Evolutionary conservation across 495 filamentous ascomycete species (phyloP).

Genomic region (Neurospora tetraspora): DNA sequence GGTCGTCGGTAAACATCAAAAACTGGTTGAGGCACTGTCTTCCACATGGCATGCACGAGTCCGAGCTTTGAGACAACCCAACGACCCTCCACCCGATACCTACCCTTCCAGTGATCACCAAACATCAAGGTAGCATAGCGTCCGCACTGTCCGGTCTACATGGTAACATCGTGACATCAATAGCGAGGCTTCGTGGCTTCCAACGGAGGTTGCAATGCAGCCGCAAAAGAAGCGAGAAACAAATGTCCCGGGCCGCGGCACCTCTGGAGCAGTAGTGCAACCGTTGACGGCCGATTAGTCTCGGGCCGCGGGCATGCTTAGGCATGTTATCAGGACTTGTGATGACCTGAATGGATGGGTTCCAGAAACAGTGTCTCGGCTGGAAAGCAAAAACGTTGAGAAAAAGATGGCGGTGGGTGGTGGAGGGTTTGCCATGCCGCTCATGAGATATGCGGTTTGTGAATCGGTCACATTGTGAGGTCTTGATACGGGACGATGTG

Average conservation of each 20-base stretch:
- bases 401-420: not conserved
- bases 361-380: not conserved
- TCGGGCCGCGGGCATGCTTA: not conserved
- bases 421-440: not conserved
- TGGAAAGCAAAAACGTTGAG: not conserved
- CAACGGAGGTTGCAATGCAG: not conserved
- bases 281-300: not conserved
- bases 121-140: not conserved
- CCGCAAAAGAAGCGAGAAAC: not conserved
- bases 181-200: not conserved
- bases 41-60: not conserved
- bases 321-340: not conserved
- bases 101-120: not conserved
- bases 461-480: not conserved
- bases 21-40: not conserved
- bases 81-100: not conserved
- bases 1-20: not conserved
- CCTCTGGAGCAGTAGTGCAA: not conserved
- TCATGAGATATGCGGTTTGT: not conserved
- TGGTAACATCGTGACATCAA: not conserved
- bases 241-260: not conserved
- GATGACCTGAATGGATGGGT: not conserved
- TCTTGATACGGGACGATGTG: not conserved
- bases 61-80: not conserved
- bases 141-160: not conserved